Evolutionary conservation across 805 yeast species (phyloP).

Genomic region (Ogataea parapolymorpha): DNA sequence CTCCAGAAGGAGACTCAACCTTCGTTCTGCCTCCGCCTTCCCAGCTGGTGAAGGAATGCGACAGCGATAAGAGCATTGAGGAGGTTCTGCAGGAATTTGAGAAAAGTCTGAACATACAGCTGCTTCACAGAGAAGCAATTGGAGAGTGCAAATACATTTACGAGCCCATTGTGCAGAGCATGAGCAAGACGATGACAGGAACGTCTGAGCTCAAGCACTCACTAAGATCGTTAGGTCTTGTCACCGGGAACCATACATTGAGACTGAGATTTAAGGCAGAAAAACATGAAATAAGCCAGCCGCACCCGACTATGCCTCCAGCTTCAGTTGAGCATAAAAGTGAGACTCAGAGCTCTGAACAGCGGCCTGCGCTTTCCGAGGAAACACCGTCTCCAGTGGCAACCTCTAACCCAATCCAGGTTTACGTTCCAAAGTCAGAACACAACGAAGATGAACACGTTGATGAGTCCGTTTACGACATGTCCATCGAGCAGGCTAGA

Average conservation of each 20-base stretch:
- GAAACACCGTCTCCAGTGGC: not conserved
- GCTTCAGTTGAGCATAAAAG: too few species aligned
- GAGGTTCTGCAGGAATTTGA: conserved; percentile 21
- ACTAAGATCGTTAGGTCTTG: conserved; percentile 26
- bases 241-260: conserved; percentile 26
- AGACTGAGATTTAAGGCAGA: conserved; percentile 24
- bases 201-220: conserved; percentile 20
- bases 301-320: not conserved
- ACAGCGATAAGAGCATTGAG: conserved; percentile 6
- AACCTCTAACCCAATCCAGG: conserved; percentile 4
- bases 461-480: conserved; percentile 41
- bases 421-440: conserved; percentile 9
- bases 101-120: not conserved
- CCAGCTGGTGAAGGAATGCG: conserved; percentile 15
- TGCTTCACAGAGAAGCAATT: not conserved
- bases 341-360: not conserved
- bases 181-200: conserved; percentile 18
- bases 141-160: conserved; percentile 7
- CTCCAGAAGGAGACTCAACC: conserved; percentile 16
- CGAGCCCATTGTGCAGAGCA: conserved; percentile 26
- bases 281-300: not conserved
- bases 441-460: conserved; percentile 3
- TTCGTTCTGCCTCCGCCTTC: conserved; percentile 15
- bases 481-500: conserved; percentile 51
- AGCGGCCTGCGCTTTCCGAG: not conserved